These are phyloP conservation scores for Fusarium clavum DNA, from an alignment of 2,329 filamentous ascomycete species.

Conservation along the genomic window DNA sequence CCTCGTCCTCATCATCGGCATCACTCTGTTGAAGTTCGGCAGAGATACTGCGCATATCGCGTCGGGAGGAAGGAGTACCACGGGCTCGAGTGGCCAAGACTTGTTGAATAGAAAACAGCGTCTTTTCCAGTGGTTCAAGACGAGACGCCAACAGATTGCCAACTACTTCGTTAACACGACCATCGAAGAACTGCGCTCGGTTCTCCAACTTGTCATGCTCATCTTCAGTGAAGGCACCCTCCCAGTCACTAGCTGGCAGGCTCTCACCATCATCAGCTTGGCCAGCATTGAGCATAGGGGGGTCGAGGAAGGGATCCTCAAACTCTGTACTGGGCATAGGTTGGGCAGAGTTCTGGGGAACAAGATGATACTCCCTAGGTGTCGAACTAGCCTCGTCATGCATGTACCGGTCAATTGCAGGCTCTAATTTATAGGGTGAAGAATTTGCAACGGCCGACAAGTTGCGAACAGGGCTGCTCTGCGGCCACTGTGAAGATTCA, in stretches of 20 bases:
- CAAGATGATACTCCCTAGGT: constrained; percentile 65
- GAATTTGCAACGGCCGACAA: constrained; percentile 52
- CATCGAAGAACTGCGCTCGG: constrained; percentile 89
- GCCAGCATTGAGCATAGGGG: constrained; percentile 61
- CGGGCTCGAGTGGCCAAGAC: constrained; percentile 70
- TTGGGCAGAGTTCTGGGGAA: constrained; percentile 60
- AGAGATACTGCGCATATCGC: constrained; percentile 73
- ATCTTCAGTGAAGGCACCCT: constrained; percentile 82
- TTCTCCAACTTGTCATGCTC: constrained; percentile 86
- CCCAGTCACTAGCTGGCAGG: constrained; percentile 88
- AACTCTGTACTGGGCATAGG: constrained; percentile 65
- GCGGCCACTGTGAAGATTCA: constrained; percentile 59
- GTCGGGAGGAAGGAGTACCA: constrained; percentile 66
- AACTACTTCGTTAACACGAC: constrained; percentile 87
- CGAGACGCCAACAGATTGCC: constrained; percentile 80
- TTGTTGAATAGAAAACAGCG: constrained; percentile 80
- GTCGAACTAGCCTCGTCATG: constrained; percentile 81
- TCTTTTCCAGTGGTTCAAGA: constrained; percentile 83
- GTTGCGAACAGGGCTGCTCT: constrained; percentile 40
- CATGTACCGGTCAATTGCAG: constrained; percentile 63
- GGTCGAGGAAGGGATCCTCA: constrained; percentile 72
- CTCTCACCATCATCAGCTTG: constrained; percentile 63
- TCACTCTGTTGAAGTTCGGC: constrained; percentile 83
- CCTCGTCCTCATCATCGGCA: constrained; percentile 93
- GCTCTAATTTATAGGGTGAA: constrained; percentile 65